Percentiles rank a stretch among this genome's conserved stretches.
Evolutionary conservation across 2,329 filamentous ascomycete genomes (phyloP).

Genomic region (Colletotrichum cereale): DNA sequence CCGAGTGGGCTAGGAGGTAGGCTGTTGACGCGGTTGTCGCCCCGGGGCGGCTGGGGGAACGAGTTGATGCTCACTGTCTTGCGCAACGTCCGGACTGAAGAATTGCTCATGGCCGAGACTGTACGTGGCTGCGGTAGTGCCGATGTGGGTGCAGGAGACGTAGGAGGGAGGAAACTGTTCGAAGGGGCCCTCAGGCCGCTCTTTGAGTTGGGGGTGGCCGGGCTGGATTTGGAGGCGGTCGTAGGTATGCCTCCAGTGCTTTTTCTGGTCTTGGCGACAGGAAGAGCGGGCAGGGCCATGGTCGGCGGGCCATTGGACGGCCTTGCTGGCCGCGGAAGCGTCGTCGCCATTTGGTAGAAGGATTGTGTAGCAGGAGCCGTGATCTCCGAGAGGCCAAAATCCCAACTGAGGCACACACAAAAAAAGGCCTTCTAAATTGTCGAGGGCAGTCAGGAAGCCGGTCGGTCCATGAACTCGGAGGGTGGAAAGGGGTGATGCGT

Average conservation of each 20-base stretch:
- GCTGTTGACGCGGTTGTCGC: conserved; percentile 69
- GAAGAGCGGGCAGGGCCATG: conserved; percentile 79
- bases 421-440: conserved; percentile 30
- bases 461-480: conserved; percentile 48
- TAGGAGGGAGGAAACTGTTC: conserved; percentile 64
- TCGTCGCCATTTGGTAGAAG: conserved; percentile 57
- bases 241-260: conserved; percentile 65
- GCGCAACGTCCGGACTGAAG: conserved; percentile 77
- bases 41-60: conserved; percentile 89
- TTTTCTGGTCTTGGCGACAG: conserved; percentile 79
- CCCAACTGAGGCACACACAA: conserved; percentile 28
- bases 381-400: conserved; percentile 16
- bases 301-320: conserved; percentile 79
- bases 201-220: conserved; percentile 65
- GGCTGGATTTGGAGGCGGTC: conserved; percentile 57
- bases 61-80: conserved; percentile 95
- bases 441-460: conserved; percentile 38
- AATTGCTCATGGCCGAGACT: conserved; percentile 64
- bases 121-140: conserved; percentile 69
- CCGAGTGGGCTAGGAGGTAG: conserved; percentile 73
- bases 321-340: conserved; percentile 74
- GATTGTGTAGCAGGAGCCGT: conserved; percentile 27
- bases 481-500: conserved; percentile 18
- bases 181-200: conserved; percentile 72
- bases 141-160: conserved; percentile 64